phyloP scores from a whole-genome alignment of 1,139 yeast species.

The Meyerozyma elateridarum region DNA sequence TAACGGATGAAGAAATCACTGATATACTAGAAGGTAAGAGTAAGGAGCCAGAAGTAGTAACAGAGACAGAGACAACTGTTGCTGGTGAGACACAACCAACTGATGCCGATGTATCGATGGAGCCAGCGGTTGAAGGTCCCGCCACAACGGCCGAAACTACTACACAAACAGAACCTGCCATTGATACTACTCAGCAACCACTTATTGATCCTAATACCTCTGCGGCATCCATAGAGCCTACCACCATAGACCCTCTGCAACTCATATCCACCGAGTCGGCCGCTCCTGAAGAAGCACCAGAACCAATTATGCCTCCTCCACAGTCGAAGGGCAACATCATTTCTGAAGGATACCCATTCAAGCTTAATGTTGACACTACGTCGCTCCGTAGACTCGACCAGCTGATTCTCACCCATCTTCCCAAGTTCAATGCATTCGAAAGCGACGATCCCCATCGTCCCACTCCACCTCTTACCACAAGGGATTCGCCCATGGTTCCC shows the following conservation, averaged over 20 bases:
- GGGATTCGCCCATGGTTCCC: slow-evolving; percentile 35
- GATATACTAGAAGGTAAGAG: too few relatives aligned
- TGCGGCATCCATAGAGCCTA: slow-evolving; percentile 1
- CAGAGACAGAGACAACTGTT: slow-evolving; percentile 3
- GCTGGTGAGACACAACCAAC: slow-evolving; percentile 7
- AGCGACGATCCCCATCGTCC: slow-evolving; percentile 20
- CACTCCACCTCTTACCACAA: slow-evolving; percentile 12
- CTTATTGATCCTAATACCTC: slow-evolving; percentile 7
- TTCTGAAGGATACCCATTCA: slow-evolving; percentile 43
- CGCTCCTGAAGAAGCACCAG: slow-evolving; percentile 2
- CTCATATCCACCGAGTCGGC: slow-evolving; percentile 1
- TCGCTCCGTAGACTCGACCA: slow-evolving; percentile 53
- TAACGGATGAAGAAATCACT: too few relatives aligned
- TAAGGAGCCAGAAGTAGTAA: slow-evolving; percentile 8
- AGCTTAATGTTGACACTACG: slow-evolving; percentile 46
- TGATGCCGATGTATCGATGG: slow-evolving; percentile 8
- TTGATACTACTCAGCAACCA: slow-evolving; percentile 7
- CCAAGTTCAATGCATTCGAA: slow-evolving; percentile 50
- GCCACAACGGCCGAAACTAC: slow-evolving; percentile 5
- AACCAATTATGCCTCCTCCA: slow-evolving; percentile 1
- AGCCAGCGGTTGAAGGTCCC: too few relatives aligned
- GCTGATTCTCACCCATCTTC: slow-evolving; percentile 50
- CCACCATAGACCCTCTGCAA: slow-evolving; percentile 6
- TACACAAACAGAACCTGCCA: slow-evolving; percentile 5
- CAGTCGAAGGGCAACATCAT: slow-evolving; percentile 1